Conservation (phyloP, 306 rosid genomes). For the Calophaca sinica region DNA sequence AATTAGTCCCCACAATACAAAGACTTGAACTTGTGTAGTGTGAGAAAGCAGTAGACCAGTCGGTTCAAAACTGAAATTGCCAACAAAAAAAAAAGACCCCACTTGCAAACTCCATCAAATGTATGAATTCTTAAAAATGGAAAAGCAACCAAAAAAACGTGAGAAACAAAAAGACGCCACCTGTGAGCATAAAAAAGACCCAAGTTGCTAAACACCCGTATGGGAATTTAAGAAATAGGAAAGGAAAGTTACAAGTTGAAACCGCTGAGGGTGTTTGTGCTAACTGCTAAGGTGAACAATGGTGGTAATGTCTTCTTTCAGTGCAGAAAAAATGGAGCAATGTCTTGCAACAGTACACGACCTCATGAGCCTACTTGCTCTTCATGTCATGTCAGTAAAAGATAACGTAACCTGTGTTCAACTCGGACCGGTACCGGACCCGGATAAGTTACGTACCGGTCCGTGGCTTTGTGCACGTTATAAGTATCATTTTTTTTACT, state of each 20-base stretch:
- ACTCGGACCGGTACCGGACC: no score
- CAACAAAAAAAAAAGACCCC: neutral
- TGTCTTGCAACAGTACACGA: neutral
- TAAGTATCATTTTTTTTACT: no score
- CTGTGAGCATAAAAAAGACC: neutral
- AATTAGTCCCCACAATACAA: neutral
- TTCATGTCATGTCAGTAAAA: neutral
- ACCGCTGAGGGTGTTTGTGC: neutral
- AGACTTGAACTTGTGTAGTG: neutral
- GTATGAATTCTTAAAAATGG: neutral
- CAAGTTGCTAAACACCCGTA: neutral
- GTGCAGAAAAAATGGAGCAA: neutral
- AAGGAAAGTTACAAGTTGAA: slow-evolving; percentile 20
- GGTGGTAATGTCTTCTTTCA: neutral
- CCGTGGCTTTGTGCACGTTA: no score
- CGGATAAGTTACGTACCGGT: no score
- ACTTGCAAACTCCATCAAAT: neutral
- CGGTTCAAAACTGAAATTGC: neutral
- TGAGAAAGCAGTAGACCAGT: neutral
- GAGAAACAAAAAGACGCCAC: neutral
- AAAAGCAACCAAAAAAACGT: neutral
- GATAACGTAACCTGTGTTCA: slow-evolving; percentile 22
- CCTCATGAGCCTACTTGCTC: neutral
- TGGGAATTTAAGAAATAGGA: neutral
- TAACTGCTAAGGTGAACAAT: neutral